Conservation (phyloP, 2,329 filamentous ascomycete genomes). For the Kalmusia sp. region DNA sequence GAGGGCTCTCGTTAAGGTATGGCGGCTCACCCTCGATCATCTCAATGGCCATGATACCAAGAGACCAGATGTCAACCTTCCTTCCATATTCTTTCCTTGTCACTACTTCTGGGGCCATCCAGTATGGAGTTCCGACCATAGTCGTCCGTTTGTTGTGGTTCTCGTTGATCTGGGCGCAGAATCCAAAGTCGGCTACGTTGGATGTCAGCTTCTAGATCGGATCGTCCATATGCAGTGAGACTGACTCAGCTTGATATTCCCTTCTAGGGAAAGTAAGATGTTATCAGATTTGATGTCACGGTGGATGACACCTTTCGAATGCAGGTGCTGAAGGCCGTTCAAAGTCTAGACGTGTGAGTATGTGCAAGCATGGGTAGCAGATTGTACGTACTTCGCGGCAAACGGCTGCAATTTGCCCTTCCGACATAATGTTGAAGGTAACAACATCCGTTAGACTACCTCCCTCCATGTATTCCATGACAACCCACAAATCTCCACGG, state of each 20-base stretch:
- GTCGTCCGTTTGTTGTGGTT: slow-evolving; percentile 96
- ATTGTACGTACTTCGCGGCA: slow-evolving; percentile 74
- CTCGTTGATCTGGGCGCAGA: slow-evolving; percentile 98
- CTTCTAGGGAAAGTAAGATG: slow-evolving; percentile 89
- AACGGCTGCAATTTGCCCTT: slow-evolving; percentile 95
- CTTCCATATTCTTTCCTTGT: slow-evolving; percentile 97
- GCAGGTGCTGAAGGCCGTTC: slow-evolving; percentile 89
- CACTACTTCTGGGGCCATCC: slow-evolving; percentile 99
- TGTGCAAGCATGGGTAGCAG: background rate
- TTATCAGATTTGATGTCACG: slow-evolving; percentile 99
- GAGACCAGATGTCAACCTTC: slow-evolving; percentile 98
- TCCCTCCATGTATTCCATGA: slow-evolving; percentile 99
- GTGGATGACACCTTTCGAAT: slow-evolving; percentile 98
- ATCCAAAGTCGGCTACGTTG: slow-evolving; percentile 86
- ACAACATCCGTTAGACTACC: slow-evolving; percentile 97
- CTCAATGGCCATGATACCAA: slow-evolving; percentile 99
- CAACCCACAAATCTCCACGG: slow-evolving; percentile 91
- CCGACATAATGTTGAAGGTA: slow-evolving; percentile 99
- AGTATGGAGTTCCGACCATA: slow-evolving; percentile 99
- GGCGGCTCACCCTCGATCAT: slow-evolving; percentile 99
- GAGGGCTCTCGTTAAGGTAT: slow-evolving; percentile 92
- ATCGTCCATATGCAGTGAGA: slow-evolving; percentile 6
- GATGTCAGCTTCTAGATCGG: slow-evolving; percentile 20
- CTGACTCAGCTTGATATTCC: slow-evolving; percentile 96
- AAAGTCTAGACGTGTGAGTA: slow-evolving; percentile 65